Evolutionary conservation across 768 basidiomycete species (phyloP), one percentile per base, ranked within the genome.

Genomic region (Leccinellum albellum): DNA sequence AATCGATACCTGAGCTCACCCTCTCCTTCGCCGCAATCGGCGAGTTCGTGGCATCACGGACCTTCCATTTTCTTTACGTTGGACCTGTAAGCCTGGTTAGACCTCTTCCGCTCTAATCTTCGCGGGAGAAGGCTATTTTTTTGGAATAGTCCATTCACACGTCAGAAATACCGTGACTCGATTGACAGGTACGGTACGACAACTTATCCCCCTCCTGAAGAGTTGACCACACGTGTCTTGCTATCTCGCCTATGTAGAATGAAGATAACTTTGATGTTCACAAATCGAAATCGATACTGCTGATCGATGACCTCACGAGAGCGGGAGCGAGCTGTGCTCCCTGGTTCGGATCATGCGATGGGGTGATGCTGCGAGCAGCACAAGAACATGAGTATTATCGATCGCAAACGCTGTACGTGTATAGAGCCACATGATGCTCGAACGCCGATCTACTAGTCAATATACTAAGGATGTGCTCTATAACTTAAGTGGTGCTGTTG

Each of bases 361-460:
- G 17, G 48, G 31, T 37, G 20, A 51, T 35, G 20, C 9, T 53
- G 51, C 28, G 35, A 23, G 26, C 53, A 55, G 53, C 21, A 54
- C 58, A 53, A 24, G 10, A 47, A 29, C 4, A 23, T 24, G 21
- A 23, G 23, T 55, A 31, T 55, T 47, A 53, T 52, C 57, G 7
- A 58, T 62, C 37, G 51, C 55, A 54, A 53, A 37, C 21, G 12
- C 13, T 52, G 50, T 52, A 57, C 23, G 58, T 44, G 56, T 54
- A 56, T 70, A 65, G 59, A 58, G 52, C 48, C 73, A 71, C 65
- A 70, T 60, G 59, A 56, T 49, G 48, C 61, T 53, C 56, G 45
- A 55, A 52, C 48, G 35, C 49, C 37, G 33, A 54, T 56, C 59
- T 44, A 56, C 59, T 44, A 56, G 56, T 45, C 26, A 24, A 58